These are phyloP conservation scores for Prunus yedoensis DNA, from an alignment of 331 rosid species.

Conservation along the genomic window DNA sequence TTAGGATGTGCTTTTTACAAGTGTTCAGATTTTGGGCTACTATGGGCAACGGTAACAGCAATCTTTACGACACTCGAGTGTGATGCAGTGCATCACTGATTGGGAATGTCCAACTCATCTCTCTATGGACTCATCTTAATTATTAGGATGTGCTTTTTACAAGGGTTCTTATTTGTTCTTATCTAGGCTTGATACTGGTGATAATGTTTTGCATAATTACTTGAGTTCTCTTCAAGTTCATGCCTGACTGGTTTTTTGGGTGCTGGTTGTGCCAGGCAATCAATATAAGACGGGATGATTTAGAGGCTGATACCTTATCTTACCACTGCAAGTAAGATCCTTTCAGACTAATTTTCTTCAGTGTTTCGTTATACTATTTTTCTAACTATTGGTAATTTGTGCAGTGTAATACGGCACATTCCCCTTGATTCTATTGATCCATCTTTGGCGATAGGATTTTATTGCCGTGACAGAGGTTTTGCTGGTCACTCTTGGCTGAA, in stretches of 20 bases:
- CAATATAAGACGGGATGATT: constrained; percentile 47
- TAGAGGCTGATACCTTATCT: constrained; percentile 70
- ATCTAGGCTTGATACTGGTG: background rate
- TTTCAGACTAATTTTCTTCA: constrained; percentile 11
- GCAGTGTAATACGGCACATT: constrained; percentile 65
- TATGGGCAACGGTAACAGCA: no score
- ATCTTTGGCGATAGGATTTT: constrained; percentile 94
- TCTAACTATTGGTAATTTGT: background rate
- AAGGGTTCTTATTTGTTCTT: background rate
- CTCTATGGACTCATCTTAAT: background rate
- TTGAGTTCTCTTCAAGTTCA: background rate
- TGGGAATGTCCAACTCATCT: background rate
- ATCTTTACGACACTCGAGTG: background rate
- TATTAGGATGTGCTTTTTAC: background rate
- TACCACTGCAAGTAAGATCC: constrained; percentile 82
- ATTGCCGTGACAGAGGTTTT: constrained; percentile 89
- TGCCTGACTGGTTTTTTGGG: background rate
- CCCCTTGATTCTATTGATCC: constrained; percentile 83
- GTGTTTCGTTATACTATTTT: background rate
- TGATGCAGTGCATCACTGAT: background rate
- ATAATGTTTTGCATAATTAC: background rate
- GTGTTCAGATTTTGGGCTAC: background rate
- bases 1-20: background rate
- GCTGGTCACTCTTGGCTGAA: constrained; percentile 23
- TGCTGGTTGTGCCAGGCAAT: constrained; percentile 49